A percentile compares a stretch with the other conserved stretches of the same genome.
phyloP scores from a whole-genome alignment of 108 stramenopile genomes.

The Cyclotella sp. region DNA sequence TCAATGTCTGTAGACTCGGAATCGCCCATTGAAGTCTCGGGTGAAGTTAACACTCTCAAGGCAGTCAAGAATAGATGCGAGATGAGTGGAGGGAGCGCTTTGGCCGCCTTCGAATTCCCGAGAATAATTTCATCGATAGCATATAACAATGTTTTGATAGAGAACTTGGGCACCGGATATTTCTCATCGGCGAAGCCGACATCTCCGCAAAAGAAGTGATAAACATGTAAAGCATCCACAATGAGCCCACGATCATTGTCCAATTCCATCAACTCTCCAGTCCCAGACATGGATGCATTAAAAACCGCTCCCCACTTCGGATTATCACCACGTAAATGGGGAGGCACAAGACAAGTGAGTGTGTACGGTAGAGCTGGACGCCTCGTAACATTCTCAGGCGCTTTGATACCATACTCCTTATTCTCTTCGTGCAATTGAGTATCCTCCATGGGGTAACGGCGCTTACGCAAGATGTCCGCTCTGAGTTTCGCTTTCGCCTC shows the following conservation, averaged over 20 bases:
- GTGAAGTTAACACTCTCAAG: slow-evolving; percentile 61
- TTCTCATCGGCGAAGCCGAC: slow-evolving; percentile 56
- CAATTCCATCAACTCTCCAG: slow-evolving; percentile 27
- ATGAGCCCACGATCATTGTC: slow-evolving; percentile 55
- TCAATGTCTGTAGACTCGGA: slow-evolving; percentile 26
- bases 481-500: slow-evolving; percentile 54
- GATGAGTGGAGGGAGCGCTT: slow-evolving; percentile 77
- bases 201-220: slow-evolving; percentile 86
- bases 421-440: slow-evolving; percentile 74
- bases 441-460: slow-evolving; percentile 88
- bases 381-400: slow-evolving; percentile 52
- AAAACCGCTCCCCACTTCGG: slow-evolving; percentile 24
- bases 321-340: slow-evolving; percentile 32
- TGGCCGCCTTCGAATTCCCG: slow-evolving; percentile 68
- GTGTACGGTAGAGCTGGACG: slow-evolving; percentile 68
- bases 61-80: slow-evolving; percentile 74
- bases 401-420: slow-evolving; percentile 74
- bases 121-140: slow-evolving; percentile 68
- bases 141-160: slow-evolving; percentile 69
- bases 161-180: slow-evolving; percentile 61
- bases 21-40: slow-evolving; percentile 29
- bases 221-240: slow-evolving; percentile 74
- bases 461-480: slow-evolving; percentile 64
- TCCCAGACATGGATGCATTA: slow-evolving; percentile 33
- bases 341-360: slow-evolving; percentile 36